A percentile compares a stretch with the other conserved stretches of the same genome.
phyloP scores from a whole-genome alignment of 2,329 filamentous ascomycete genomes.

The Raffaelea albimanens region DNA sequence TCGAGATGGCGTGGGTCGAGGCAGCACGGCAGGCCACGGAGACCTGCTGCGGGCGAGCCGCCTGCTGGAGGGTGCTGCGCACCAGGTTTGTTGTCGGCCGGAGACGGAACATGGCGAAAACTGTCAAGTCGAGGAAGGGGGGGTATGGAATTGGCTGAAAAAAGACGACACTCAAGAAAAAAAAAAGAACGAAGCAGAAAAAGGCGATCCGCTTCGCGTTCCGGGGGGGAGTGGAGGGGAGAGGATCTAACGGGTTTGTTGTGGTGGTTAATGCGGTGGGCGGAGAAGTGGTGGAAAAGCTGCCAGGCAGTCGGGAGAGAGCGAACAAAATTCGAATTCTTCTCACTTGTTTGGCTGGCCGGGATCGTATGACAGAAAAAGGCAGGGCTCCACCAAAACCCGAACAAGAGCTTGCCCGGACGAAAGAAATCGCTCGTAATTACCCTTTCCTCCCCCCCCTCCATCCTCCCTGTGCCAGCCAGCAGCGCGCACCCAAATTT shows the following conservation, averaged over 20 bases:
- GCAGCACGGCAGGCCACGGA: slow-evolving; percentile 38
- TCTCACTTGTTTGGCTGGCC: slow-evolving; percentile 1
- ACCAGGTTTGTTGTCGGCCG: slow-evolving; percentile 40
- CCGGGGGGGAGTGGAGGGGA: background rate
- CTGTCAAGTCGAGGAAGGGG: background rate
- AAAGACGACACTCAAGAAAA: slow-evolving; percentile 1
- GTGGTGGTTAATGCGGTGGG: background rate
- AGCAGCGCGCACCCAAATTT: too few species aligned
- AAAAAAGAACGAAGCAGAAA: background rate
- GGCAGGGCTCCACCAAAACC: slow-evolving; percentile 10
- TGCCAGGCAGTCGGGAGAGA: background rate
- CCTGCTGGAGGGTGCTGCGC: slow-evolving; percentile 28
- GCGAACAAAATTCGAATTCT: slow-evolving; percentile 1
- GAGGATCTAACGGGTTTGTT: background rate
- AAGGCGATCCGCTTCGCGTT: background rate
- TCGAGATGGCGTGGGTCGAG: slow-evolving; percentile 88
- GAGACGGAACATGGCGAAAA: slow-evolving; percentile 41
- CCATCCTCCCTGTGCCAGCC: background rate
- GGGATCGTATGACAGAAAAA: slow-evolving; percentile 14
- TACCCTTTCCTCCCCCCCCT: slow-evolving; percentile 7
- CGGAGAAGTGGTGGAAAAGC: background rate
- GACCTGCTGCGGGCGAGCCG: slow-evolving; percentile 26
- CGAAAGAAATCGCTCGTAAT: slow-evolving; percentile 16
- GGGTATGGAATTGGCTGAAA: background rate
- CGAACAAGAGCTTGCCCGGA: slow-evolving; percentile 10